Percentiles rank a stretch among this genome's conserved stretches.
Evolutionary conservation across 2,329 filamentous ascomycete species (phyloP).

Genomic region (Juglanconis oblonga): DNA sequence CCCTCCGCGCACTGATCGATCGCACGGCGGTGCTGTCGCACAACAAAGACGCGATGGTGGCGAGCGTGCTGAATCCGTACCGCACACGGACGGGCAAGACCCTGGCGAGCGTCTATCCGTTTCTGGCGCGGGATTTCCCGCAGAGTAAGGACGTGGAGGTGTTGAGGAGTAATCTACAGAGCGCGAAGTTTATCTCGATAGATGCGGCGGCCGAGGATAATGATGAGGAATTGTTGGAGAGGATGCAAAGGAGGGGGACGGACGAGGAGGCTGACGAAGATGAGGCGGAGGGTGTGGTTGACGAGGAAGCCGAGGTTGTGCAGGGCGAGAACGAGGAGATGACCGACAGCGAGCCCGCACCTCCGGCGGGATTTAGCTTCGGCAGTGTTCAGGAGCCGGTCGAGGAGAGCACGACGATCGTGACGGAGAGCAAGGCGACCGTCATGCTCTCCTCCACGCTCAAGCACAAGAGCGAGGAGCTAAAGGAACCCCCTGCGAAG

Average conservation of each 20-base stretch:
- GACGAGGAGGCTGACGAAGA: constrained; percentile 35
- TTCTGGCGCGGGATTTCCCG: constrained; percentile 66
- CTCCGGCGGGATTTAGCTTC: constrained; percentile 10
- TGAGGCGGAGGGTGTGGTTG: constrained; percentile 35
- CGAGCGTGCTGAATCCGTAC: constrained; percentile 78
- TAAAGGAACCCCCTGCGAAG: constrained; percentile 29
- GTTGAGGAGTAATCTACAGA: constrained; percentile 58
- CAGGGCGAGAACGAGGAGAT: constrained; percentile 21
- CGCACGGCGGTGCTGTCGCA: constrained; percentile 72
- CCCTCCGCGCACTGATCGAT: constrained; percentile 72
- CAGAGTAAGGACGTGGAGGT: constrained; percentile 67
- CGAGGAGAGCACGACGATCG: not conserved
- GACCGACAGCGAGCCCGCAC: constrained; percentile 16
- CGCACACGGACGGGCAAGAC: constrained; percentile 60
- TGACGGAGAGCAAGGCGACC: constrained; percentile 1
- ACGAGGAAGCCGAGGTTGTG: constrained; percentile 16
- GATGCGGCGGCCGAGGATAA: constrained; percentile 43
- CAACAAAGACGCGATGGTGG: constrained; percentile 70
- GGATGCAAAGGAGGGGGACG: constrained; percentile 27
- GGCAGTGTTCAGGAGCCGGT: not conserved
- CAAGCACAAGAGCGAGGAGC: constrained; percentile 43
- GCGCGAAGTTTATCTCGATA: constrained; percentile 25
- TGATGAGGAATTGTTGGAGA: constrained; percentile 30
- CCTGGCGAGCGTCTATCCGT: constrained; percentile 74
- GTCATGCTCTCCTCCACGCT: constrained; percentile 25